These are phyloP conservation scores for Cadophora malorum DNA, from an alignment of 2,329 filamentous ascomycete genomes.

Conservation along the genomic window DNA sequence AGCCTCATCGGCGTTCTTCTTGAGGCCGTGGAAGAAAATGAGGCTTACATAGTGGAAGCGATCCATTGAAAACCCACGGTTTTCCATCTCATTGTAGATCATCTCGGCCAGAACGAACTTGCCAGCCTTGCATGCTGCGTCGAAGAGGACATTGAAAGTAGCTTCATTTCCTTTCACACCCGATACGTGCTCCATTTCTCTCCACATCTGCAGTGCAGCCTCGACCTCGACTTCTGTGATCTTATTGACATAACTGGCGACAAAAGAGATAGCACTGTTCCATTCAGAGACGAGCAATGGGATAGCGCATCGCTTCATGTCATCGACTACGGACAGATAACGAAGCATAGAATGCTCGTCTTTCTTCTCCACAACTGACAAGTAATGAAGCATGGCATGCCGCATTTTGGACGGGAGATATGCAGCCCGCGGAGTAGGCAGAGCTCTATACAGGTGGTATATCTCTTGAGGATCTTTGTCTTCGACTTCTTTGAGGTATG, in stretches of 20 bases:
- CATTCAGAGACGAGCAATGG: conserved; percentile 73
- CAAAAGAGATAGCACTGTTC: conserved; percentile 84
- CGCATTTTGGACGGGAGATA: conserved; percentile 41
- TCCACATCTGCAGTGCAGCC: conserved; percentile 79
- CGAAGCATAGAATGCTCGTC: conserved; percentile 69
- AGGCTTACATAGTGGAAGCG: conserved; percentile 82
- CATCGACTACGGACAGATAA: conserved; percentile 83
- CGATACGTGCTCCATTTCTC: conserved; percentile 82
- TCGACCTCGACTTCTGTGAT: conserved; percentile 66
- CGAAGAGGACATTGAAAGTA: conserved; percentile 95
- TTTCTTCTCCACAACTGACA: conserved; percentile 44
- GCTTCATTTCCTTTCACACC: conserved; percentile 70
- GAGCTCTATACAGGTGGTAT: conserved; percentile 45
- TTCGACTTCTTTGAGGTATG: conserved; percentile 32
- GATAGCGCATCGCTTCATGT: conserved; percentile 78
- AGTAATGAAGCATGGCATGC: conserved; percentile 43
- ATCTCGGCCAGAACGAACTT: conserved; percentile 86
- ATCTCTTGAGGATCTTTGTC: conserved; percentile 40
- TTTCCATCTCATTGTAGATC: conserved; percentile 81
- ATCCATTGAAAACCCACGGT: conserved; percentile 70
- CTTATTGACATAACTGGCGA: conserved; percentile 70
- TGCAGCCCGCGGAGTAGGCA: conserved; percentile 45
- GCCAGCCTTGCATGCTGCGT: conserved; percentile 83
- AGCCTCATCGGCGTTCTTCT: conserved; percentile 74
- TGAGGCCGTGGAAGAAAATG: conserved; percentile 84